Conservation (phyloP, 2,329 filamentous ascomycete genomes). For the Calonectria hawksworthii region DNA sequence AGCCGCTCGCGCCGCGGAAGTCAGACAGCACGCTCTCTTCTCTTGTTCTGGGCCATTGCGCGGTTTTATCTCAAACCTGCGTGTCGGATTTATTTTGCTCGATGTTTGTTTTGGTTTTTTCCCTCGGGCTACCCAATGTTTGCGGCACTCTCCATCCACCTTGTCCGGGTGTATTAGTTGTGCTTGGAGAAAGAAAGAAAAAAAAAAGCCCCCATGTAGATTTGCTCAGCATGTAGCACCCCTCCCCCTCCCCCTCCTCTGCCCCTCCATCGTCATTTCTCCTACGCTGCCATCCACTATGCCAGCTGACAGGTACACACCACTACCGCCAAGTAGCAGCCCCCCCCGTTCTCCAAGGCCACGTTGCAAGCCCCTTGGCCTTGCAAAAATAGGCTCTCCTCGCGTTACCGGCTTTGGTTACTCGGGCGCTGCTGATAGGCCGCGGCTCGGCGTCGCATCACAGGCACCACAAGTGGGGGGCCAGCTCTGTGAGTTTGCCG, state of each 20-base stretch:
- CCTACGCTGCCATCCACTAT: neutral
- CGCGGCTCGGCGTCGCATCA: slow-evolving; percentile 10
- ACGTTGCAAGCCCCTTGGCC: slow-evolving; percentile 23
- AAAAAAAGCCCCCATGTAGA: neutral
- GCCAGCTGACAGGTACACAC: slow-evolving; percentile 19
- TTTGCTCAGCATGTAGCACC: neutral
- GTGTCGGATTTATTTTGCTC: slow-evolving; percentile 2
- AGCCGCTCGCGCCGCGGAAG: slow-evolving; percentile 6
- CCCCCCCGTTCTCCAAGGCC: neutral
- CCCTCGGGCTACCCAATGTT: slow-evolving; percentile 9
- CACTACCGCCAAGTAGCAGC: neutral
- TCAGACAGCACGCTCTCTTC: neutral
- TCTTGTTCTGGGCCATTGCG: neutral
- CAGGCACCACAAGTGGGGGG: slow-evolving; percentile 14
- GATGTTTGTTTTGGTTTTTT: neutral
- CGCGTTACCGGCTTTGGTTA: slow-evolving; percentile 34
- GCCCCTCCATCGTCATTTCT: slow-evolving; percentile 9
- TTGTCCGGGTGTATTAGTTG: neutral
- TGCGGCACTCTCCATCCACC: neutral
- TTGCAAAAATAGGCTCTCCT: slow-evolving; percentile 3
- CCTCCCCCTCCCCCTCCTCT: neutral
- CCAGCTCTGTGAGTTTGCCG: slow-evolving; percentile 23
- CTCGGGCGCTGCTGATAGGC: slow-evolving; percentile 34
- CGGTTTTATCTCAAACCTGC: neutral
- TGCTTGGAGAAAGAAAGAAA: neutral